Base-by-base conservation (phyloP, 2,329 filamentous ascomycete species). In the Ophiocordyceps camponoti-rufipedis region DNA sequence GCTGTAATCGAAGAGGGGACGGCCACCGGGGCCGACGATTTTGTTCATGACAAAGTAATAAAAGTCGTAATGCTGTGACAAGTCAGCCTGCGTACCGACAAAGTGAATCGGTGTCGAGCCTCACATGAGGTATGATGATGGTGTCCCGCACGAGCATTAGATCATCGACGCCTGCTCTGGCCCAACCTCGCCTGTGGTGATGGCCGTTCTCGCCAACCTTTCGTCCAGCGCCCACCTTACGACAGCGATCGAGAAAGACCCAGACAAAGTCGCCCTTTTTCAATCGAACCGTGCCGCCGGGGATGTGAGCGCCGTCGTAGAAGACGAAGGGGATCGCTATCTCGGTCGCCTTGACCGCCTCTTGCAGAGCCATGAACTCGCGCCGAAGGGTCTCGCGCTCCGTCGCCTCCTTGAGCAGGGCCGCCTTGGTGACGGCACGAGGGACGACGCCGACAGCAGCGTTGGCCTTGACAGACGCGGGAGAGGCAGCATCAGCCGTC, bases 21-120 rank as follows among this genome's bases (percentile, higher is more conserved):
- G 69, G 44, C 83, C 81, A 35, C 78, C 77, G n/a, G 84, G 80
- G 2, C 83, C 85, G 2, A 76, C 62, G 28, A 78, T 83, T 56
- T 82, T 85, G 61, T 96, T 95, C 61, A 94, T 82, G 58, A 95
- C 79, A 64, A 98, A 96, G 65, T 89, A 91, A 61, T 96, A 91
- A 59, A 98, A 87, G 52, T 96, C 89, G 58, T 93, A 95, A 62
- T 98, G 91, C 86, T 96, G 58, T 43, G 16, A 46, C 8, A 8
- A 13, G 8, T 28, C 13, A 44, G 35, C 5, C 23, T 5, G 23
- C 23, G 23, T 23, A 23, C 5, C 23, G 23, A 23, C 23, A 3
- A 5, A 23, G 16, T 23, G 4, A 33, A 16, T 13, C 10, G 38
- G 16, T 11, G 16, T 19, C n/a, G 18, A 41, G 18, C 12, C 83